Conservation (phyloP, 129 eudicot genomes). For the Helianthus tuberosus region DNA sequence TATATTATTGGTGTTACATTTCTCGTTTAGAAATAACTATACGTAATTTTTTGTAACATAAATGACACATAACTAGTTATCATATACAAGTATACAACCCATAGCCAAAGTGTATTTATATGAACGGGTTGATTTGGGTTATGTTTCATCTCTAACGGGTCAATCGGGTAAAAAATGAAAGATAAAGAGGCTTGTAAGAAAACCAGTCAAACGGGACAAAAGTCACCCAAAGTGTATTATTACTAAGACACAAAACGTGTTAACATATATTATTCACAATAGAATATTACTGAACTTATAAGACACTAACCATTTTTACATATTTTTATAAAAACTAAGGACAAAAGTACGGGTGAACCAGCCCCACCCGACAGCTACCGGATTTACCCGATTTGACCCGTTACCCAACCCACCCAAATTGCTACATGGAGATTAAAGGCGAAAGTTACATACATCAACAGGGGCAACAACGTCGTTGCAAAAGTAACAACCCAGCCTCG, state of each 20-base stretch:
- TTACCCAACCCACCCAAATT: background rate
- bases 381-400: background rate
- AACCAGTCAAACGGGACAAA: background rate
- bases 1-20: background rate
- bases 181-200: background rate
- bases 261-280: background rate
- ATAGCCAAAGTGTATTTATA: too few species aligned
- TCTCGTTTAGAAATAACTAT: background rate
- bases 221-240: background rate
- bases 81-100: too few species aligned
- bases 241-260: background rate
- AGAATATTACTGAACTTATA: background rate
- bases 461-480: slow-evolving; percentile 98
- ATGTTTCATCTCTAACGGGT: background rate
- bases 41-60: background rate
- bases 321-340: background rate
- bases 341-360: background rate
- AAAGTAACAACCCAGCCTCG: slow-evolving; percentile 86
- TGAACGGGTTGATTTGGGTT: background rate
- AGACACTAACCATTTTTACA: background rate
- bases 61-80: background rate
- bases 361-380: background rate
- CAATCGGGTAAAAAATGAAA: too few species aligned
- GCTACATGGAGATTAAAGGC: background rate
- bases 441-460: slow-evolving; percentile 58